These are phyloP conservation scores for Vitis rotundifolia DNA, from an alignment of 164 flowering plant genomes.

Conservation along the genomic window DNA sequence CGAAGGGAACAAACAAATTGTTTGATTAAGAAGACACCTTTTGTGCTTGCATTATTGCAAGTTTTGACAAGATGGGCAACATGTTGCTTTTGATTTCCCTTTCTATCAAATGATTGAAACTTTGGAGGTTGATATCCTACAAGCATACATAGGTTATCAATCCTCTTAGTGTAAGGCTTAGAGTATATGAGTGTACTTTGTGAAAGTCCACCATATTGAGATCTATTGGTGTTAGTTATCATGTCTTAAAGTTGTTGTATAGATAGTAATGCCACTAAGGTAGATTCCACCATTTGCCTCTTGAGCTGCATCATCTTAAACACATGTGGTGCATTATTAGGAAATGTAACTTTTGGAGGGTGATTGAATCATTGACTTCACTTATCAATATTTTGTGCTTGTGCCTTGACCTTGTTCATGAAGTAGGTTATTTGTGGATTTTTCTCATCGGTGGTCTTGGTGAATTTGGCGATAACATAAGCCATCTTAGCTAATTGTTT, in stretches of 20 bases:
- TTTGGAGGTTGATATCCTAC: too few relatives aligned
- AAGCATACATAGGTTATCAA: too few relatives aligned
- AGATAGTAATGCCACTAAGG: too few relatives aligned
- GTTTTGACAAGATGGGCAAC: not conserved
- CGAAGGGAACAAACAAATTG: not conserved
- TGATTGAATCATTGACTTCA: not conserved
- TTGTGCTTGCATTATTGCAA: not conserved
- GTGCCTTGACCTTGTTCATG: not conserved
- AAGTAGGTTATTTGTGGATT: not conserved
- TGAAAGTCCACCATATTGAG: not conserved
- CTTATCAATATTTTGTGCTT: not conserved
- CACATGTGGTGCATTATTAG: too few relatives aligned
- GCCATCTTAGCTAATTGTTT: too few relatives aligned
- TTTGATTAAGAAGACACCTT: not conserved
- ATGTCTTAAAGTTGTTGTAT: not conserved
- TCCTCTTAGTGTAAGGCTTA: too few relatives aligned
- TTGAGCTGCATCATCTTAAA: too few relatives aligned
- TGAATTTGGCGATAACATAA: not conserved
- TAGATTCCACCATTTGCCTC: too few relatives aligned
- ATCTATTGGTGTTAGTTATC: not conserved
- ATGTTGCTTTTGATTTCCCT: not conserved
- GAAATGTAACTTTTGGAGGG: not conserved
- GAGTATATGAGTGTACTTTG: too few relatives aligned
- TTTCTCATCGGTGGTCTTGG: not conserved
- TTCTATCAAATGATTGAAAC: too few relatives aligned